Evolutionary conservation across 2,329 filamentous ascomycete genomes (phyloP).

Genomic region (Cladophialophora exuberans): DNA sequence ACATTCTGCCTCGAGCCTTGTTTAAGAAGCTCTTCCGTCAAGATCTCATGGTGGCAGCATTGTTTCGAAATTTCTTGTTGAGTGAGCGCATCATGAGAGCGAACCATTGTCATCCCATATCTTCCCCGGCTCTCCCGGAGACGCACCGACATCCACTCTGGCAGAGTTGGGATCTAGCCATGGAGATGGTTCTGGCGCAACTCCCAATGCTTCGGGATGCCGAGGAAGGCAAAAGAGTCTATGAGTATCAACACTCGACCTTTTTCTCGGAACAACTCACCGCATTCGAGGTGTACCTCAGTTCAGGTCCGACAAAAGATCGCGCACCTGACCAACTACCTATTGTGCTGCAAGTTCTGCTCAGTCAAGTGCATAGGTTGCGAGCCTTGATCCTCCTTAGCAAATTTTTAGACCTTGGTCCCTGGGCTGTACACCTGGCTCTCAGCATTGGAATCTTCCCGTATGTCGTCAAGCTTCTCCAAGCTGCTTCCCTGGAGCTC

Average conservation of each 20-base stretch:
- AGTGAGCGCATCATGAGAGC: slow-evolving; percentile 95
- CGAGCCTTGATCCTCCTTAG: slow-evolving; percentile 88
- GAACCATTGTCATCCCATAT: slow-evolving; percentile 93
- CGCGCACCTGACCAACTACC: slow-evolving; percentile 92
- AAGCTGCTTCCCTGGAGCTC: slow-evolving; percentile 90
- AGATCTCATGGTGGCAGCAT: slow-evolving; percentile 96
- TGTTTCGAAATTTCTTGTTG: slow-evolving; percentile 94
- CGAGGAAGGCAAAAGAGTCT: slow-evolving; percentile 73
- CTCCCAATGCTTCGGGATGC: slow-evolving; percentile 79
- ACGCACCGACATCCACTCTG: slow-evolving; percentile 94
- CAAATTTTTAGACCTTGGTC: slow-evolving; percentile 90
- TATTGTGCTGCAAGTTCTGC: slow-evolving; percentile 90
- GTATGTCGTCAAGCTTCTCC: slow-evolving; percentile 94
- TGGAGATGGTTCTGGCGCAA: slow-evolving; percentile 91
- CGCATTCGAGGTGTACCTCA: slow-evolving; percentile 94
- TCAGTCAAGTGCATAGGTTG: slow-evolving; percentile 93
- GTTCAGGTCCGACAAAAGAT: slow-evolving; percentile 78
- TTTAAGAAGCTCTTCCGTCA: slow-evolving; percentile 98
- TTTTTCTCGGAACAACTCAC: slow-evolving; percentile 98
- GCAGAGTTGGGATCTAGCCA: slow-evolving; percentile 96
- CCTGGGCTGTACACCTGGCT: slow-evolving; percentile 98
- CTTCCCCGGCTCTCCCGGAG: slow-evolving; percentile 86
- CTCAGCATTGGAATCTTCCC: slow-evolving; percentile 98
- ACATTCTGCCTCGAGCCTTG: slow-evolving; percentile 81
- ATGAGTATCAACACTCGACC: slow-evolving; percentile 90